A percentile compares a stretch with the other conserved stretches of the same genome.
phyloP scores from a whole-genome alignment of 208 protist genomes.

The Acanthamoeba triangularis region DNA sequence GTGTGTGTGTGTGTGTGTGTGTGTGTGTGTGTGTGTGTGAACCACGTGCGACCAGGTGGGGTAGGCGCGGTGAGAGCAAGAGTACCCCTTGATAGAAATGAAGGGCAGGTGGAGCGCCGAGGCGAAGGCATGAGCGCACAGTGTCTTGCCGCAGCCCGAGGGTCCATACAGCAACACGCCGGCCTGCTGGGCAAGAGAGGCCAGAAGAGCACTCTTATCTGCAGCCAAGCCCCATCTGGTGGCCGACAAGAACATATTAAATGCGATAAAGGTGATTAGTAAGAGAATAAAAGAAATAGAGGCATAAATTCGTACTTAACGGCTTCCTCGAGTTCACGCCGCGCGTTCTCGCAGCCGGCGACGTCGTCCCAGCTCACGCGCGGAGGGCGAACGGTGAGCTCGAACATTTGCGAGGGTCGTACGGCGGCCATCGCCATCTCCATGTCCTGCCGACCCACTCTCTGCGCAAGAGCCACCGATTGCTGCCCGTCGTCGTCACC shows the following conservation, averaged over 20 bases:
- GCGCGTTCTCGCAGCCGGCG: conserved; percentile 2
- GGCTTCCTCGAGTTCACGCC: conserved; percentile 36
- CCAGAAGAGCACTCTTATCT: conserved; percentile 89
- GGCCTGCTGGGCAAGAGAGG: conserved; percentile 83
- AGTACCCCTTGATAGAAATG: conserved; percentile 44
- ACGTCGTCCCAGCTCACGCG: conserved; percentile 19
- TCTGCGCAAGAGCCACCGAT: too few relatives aligned
- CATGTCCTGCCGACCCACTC: conserved; percentile 1
- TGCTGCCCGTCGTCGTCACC: background rate
- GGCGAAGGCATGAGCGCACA: conserved; percentile 88
- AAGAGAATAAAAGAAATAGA: background rate
- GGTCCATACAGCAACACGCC: conserved; percentile 90
- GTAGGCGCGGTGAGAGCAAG: background rate
- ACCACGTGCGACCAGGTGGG: background rate
- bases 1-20: background rate
- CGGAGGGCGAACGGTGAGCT: conserved; percentile 6
- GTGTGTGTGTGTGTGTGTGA: background rate
- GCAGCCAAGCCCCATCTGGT: conserved; percentile 83
- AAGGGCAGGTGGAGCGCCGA: conserved; percentile 21
- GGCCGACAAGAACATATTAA: background rate
- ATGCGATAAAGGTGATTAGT: background rate
- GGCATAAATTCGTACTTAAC: background rate
- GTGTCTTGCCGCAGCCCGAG: conserved; percentile 90
- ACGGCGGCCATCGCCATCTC: conserved; percentile 11
- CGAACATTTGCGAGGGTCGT: conserved; percentile 50